Evolutionary conservation across 2,329 filamentous ascomycete species (phyloP).

Genomic region (Penicillium sclerotiorum): DNA sequence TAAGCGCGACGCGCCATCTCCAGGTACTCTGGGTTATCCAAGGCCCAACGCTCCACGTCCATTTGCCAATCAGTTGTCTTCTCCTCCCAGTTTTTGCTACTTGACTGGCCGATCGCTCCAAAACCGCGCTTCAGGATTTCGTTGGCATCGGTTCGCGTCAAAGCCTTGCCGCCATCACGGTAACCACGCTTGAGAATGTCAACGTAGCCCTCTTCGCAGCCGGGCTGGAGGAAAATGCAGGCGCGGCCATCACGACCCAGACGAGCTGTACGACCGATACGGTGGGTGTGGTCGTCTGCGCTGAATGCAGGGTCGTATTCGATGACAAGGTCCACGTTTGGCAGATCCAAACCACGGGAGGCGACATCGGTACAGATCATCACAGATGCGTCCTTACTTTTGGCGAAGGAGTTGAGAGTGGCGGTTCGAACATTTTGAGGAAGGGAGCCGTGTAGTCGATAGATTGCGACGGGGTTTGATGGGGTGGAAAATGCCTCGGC

Average conservation of each 20-base stretch:
- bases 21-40: conserved; percentile 67
- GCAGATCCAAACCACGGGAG: conserved; percentile 91
- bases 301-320: conserved; percentile 97
- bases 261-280: conserved; percentile 91
- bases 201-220: conserved; percentile 89
- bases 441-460: conserved; percentile 89
- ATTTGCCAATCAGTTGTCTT: conserved; percentile 69
- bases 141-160: conserved; percentile 64
- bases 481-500: conserved; percentile 73
- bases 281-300: conserved; percentile 89
- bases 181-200: conserved; percentile 73
- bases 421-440: conserved; percentile 84
- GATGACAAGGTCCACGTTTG: conserved; percentile 90
- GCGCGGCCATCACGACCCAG: conserved; percentile 86
- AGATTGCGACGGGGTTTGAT: conserved; percentile 76
- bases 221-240: conserved; percentile 85
- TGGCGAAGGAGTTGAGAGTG: conserved; percentile 78
- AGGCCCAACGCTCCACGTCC: conserved; percentile 66
- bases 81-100: conserved; percentile 62
- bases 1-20: conserved; percentile 83
- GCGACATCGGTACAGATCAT: conserved; percentile 95
- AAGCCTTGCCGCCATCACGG: conserved; percentile 63
- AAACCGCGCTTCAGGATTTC: conserved; percentile 71
- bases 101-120: conserved; percentile 43
- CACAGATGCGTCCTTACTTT: conserved; percentile 73